phyloP scores from a whole-genome alignment of 129 eudicot genomes.

The Cynara cardunculus region DNA sequence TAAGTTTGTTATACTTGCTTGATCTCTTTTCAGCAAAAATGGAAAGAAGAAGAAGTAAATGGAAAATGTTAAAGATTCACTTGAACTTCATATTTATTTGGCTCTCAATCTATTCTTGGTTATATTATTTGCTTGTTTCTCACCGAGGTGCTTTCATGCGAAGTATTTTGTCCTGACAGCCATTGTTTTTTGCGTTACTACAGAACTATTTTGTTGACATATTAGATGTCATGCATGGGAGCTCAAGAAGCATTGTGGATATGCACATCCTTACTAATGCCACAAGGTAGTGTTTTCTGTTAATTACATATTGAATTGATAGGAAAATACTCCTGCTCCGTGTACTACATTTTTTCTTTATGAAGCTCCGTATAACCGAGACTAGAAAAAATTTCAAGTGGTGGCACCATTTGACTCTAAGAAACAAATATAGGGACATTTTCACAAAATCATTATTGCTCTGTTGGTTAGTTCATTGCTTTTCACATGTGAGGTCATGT shows the following conservation, averaged over 20 bases:
- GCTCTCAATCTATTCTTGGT: neutral
- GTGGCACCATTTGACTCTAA: too few species aligned
- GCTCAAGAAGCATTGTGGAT: slow-evolving; percentile 56
- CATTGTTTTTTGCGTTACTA: slow-evolving; percentile 18
- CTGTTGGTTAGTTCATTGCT: too few species aligned
- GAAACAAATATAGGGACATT: too few species aligned
- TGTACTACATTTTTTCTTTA: neutral
- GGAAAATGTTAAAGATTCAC: neutral
- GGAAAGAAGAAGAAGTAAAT: neutral
- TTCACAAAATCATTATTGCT: too few species aligned
- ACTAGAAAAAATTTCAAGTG: too few species aligned
- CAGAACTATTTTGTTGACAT: slow-evolving; percentile 71
- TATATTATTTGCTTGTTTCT: neutral
- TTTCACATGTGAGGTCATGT: too few species aligned
- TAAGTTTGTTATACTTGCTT: slow-evolving; percentile 31
- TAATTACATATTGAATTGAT: neutral
- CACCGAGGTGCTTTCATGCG: neutral
- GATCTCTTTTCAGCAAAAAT: neutral
- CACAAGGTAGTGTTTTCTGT: slow-evolving; percentile 46
- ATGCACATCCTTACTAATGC: slow-evolving; percentile 69
- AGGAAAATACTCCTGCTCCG: neutral
- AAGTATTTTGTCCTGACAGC: neutral
- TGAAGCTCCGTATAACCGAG: neutral
- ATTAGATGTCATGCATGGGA: slow-evolving; percentile 68
- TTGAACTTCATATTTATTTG: neutral